Evolutionary conservation across 768 basidiomycete genomes (phyloP).

Genomic region (Hemileccinum rubropunctum): DNA sequence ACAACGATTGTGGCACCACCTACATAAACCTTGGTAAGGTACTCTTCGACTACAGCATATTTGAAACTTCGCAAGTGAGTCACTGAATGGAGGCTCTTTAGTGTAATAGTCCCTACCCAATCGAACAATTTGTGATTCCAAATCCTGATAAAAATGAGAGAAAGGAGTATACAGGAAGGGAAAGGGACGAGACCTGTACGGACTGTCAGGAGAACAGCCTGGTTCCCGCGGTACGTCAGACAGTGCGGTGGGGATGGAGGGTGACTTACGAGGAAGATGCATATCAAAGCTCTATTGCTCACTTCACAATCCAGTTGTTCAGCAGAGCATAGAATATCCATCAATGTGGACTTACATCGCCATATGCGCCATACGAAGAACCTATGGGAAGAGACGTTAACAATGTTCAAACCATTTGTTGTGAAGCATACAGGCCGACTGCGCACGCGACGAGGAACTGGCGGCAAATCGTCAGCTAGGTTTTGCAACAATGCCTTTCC

Average conservation of each 20-base stretch:
- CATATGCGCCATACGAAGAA: conserved; percentile 21
- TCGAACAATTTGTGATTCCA: conserved; percentile 4
- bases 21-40: conserved; percentile 5
- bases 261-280: conserved; percentile 12
- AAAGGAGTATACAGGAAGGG: too few relatives aligned
- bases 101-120: neutral
- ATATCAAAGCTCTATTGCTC: conserved; percentile 6
- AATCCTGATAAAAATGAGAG: conserved; percentile 2
- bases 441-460: conserved; percentile 1
- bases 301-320: conserved; percentile 3
- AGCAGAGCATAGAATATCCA: neutral
- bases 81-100: neutral
- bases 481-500: neutral
- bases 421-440: conserved; percentile 3
- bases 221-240: neutral
- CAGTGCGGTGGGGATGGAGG: neutral
- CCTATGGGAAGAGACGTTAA: neutral
- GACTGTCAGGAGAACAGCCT: conserved; percentile 5
- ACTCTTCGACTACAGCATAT: neutral
- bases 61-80: conserved; percentile 2
- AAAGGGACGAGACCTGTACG: conserved; percentile 5
- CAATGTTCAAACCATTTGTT: neutral
- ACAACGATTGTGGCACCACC: neutral
- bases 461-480: neutral
- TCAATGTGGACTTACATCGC: conserved; percentile 8